Conservation (phyloP, 805 yeast genomes). For the Wickerhamomyces hampshirensis region DNA sequence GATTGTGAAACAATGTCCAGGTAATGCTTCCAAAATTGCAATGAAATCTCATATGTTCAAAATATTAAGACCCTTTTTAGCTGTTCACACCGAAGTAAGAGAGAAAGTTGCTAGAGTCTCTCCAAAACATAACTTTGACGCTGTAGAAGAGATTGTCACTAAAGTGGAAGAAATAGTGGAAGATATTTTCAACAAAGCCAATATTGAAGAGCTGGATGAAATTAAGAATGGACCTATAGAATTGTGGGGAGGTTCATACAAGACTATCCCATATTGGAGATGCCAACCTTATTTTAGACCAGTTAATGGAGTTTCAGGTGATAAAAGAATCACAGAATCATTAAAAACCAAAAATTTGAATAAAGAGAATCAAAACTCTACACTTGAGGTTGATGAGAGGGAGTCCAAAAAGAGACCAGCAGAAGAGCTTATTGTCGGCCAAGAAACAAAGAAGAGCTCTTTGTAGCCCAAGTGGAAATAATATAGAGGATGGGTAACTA, state of each 20-base stretch:
- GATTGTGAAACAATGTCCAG: slow-evolving; percentile 44
- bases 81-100: slow-evolving; percentile 73
- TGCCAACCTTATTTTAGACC: slow-evolving; percentile 93
- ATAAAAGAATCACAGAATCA: slow-evolving; percentile 31
- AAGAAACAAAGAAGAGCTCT: slow-evolving; percentile 13
- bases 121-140: slow-evolving; percentile 39
- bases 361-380: neutral
- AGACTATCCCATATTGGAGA: slow-evolving; percentile 88
- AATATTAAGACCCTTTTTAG: slow-evolving; percentile 73
- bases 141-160: slow-evolving; percentile 51
- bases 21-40: slow-evolving; percentile 69
- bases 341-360: slow-evolving; percentile 16
- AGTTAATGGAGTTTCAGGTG: slow-evolving; percentile 71
- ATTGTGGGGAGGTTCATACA: slow-evolving; percentile 78
- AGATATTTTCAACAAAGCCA: slow-evolving; percentile 45
- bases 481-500: neutral
- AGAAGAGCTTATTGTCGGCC: slow-evolving; percentile 15
- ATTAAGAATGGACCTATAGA: slow-evolving; percentile 50
- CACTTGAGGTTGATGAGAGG: neutral
- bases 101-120: slow-evolving; percentile 56
- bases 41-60: slow-evolving; percentile 94
- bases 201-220: slow-evolving; percentile 52
- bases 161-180: slow-evolving; percentile 65
- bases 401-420: slow-evolving; percentile 21
- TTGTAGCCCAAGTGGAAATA: neutral